Conservation (phyloP, 2,329 filamentous ascomycete species). For the Alternaria dauci region DNA sequence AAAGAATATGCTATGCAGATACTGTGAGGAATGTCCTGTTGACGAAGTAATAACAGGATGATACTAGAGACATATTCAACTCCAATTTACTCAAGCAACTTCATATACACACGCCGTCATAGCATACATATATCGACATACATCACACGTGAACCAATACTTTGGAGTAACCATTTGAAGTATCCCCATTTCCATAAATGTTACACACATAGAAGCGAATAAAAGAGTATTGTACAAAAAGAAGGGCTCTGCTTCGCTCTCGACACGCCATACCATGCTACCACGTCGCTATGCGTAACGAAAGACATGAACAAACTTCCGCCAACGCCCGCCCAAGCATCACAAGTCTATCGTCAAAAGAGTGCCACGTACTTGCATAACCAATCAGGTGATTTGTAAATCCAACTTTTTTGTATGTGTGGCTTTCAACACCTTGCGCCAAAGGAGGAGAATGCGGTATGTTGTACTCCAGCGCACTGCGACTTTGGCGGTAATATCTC, state of each 20-base stretch:
- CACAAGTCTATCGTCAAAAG: not conserved
- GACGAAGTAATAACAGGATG: too few species aligned
- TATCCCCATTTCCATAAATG: not conserved
- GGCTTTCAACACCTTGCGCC: not conserved
- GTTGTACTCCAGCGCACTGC: not conserved
- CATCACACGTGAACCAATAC: not conserved
- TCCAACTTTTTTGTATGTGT: not conserved
- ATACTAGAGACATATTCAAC: not conserved
- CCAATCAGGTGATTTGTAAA: constrained; percentile 23
- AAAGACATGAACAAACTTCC: not conserved
- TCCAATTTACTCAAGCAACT: not conserved
- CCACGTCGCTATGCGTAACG: constrained; percentile 3
- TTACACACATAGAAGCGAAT: not conserved
- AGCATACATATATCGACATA: not conserved
- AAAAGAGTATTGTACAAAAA: constrained; percentile 1
- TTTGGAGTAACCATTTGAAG: not conserved
- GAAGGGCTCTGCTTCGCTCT: not conserved
- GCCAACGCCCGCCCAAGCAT: not conserved
- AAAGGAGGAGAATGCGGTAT: not conserved
- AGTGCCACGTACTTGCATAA: constrained; percentile 12
- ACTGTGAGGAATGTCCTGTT: too few species aligned
- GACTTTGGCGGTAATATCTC: not conserved
- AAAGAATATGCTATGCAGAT: too few species aligned
- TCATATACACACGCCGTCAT: fast-evolving
- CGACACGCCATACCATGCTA: not conserved